Evolutionary conservation across 345 rosid genomes (phyloP).

Genomic region (Euclidium syriacum): DNA sequence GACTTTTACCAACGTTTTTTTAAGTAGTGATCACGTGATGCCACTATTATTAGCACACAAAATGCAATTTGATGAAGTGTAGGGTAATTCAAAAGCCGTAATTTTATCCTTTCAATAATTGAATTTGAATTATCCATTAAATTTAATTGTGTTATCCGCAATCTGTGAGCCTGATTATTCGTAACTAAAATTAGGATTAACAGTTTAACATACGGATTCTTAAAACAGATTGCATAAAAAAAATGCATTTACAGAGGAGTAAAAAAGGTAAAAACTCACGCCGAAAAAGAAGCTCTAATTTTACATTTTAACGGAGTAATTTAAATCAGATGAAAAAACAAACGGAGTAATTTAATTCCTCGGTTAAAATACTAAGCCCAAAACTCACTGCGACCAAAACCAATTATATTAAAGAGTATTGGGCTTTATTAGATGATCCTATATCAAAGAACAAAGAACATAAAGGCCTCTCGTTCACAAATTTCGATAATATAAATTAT

Average conservation of each 20-base stretch:
- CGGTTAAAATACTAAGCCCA: background rate
- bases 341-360: background rate
- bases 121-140: background rate
- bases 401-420: background rate
- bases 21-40: conserved; percentile 24
- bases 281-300: too few relatives aligned
- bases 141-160: background rate
- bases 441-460: too few relatives aligned
- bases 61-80: background rate
- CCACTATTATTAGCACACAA: background rate
- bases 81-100: background rate
- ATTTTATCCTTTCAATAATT: conserved; percentile 10
- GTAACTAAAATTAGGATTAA: background rate
- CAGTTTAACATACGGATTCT: background rate
- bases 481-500: background rate
- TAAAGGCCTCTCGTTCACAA: background rate
- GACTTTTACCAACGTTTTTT: conserved; percentile 22
- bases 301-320: background rate
- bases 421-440: too few relatives aligned
- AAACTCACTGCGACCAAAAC: background rate
- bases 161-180: conserved; percentile 7
- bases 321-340: too few relatives aligned
- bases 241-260: too few relatives aligned
- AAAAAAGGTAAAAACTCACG: background rate
- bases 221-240: background rate